Base-by-base conservation (phyloP, 371 early-diverging fungal species). In the Lichtheimia ornata region DNA sequence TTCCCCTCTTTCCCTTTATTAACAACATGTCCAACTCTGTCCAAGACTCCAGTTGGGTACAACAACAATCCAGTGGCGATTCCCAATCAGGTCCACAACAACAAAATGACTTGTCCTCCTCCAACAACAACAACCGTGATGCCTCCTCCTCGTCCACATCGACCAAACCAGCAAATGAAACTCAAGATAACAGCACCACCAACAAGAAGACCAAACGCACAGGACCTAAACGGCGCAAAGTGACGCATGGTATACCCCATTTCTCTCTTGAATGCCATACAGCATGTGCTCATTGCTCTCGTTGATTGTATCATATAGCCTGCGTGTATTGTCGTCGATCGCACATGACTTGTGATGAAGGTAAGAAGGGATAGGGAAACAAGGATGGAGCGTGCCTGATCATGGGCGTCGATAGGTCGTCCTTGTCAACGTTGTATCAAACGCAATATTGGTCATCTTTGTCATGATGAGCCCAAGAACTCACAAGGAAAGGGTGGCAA, bases 381-480 rank as follows among this genome's bases (percentile, higher is more conserved):
- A 15, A 47, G n/a, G 43, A 14, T 24, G n/a, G 41, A 4, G 44
- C n/a, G 35, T 13, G 11, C 4, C 22, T 35, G n/a, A 41, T 22
- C 35, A 35, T 30, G 30, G 30, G 12, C 17, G 11, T 22, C 56
- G 0, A 11, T 53, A 85, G 88, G 86, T 51, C 86, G 96, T 6
- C 96, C 96, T 14, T 95, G 96, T 71, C 90, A 91, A 70, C 88
- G 96, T 24, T 95, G 96, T 68, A 88, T 95, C 62, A 92, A 92
- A 72, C 82, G 94, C 43, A 89, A 87, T 66, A 95, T 95, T 66
- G 91, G 91, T 13, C 92, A 93, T 66, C 66, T 94, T 56, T 95
- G 96, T 73, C 89, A 90, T 28, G 69, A 69, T 47, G 91, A 92
- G 60, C 74, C 83, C 13, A 47, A 47, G 22, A 18, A n/a, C 22